Base-by-base conservation (phyloP, 2,329 filamentous ascomycete species). In the Penicillium capsulatum region DNA sequence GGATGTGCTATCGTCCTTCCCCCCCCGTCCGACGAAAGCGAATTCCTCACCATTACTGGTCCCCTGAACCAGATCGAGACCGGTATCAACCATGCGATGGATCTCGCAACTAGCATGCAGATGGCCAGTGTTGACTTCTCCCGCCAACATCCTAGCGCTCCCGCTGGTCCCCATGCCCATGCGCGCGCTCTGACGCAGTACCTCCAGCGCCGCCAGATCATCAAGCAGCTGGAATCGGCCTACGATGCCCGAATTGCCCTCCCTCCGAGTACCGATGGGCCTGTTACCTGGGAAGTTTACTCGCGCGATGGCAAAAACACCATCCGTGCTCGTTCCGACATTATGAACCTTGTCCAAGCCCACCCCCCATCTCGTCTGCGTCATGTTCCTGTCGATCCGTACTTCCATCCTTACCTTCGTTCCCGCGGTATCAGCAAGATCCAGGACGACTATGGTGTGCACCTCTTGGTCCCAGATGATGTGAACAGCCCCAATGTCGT, bases 221-320 rank as follows among this genome's bases (percentile, higher is more conserved):
- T 97, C 54, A 80, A 86, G 53, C 81, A 88, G 36, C 75, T 98
- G 10, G 89, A 96, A 70, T 79, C 77, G 44, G 69, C 79, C 33
- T 86, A 95, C 65, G 79, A 85, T 57, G 83, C 89, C n/a, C 86
- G 87, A 63, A 94, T 97, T 61, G 86, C 91, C 55, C 82, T 89
- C 2, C 86, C 88, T 1, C 76, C 79, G 3, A 73, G 77, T 34
- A 50, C 51, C 9, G 80, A 86, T 31, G 82, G 82, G 24, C 80
- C 80, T 8, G 79, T 85, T 31, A 82, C 83, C 0, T 95, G 90
- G 88, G 84, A 95, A 62, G 77, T 97, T 38, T 95, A 90, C 66
- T 86, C 87, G 5, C 79, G 84, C 26, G 86, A 95, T 55, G 82
- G 83, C 50, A 94, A 92, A 73, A 94, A 89, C 59, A 70, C 68